Conservation (phyloP, 257 asterid species). For the Solanum ossicruentum region DNA sequence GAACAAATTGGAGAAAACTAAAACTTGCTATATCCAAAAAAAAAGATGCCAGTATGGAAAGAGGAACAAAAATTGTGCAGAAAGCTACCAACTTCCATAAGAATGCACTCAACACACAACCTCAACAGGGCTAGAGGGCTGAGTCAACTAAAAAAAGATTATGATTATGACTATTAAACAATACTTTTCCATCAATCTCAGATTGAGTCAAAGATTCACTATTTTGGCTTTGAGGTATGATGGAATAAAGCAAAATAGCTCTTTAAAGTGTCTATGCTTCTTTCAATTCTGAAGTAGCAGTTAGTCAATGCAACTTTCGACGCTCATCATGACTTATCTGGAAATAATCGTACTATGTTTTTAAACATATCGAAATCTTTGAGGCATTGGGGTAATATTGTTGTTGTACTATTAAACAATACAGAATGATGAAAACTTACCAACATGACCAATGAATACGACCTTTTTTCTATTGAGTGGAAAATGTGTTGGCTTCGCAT, state of each 20-base stretch:
- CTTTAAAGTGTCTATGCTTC: too few species aligned
- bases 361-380: too few species aligned
- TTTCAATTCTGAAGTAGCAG: too few species aligned
- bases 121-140: not conserved
- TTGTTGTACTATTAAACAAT: too few species aligned
- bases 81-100: not conserved
- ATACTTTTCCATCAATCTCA: too few species aligned
- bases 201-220: too few species aligned
- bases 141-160: not conserved
- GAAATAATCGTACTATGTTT: too few species aligned
- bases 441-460: constrained; percentile 78
- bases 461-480: constrained; percentile 51
- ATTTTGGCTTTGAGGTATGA: too few species aligned
- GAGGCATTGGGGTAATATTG: too few species aligned
- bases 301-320: too few species aligned
- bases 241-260: too few species aligned
- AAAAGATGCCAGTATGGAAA: not conserved
- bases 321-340: too few species aligned
- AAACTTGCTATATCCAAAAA: not conserved
- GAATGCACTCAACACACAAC: not conserved
- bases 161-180: not conserved
- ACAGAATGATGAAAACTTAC: not conserved
- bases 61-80: not conserved
- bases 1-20: not conserved
- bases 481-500: not conserved